Evolutionary conservation across 345 rosid genomes (phyloP), one percentile per base, ranked within the genome.

Genomic region (Pistacia atlantica): DNA sequence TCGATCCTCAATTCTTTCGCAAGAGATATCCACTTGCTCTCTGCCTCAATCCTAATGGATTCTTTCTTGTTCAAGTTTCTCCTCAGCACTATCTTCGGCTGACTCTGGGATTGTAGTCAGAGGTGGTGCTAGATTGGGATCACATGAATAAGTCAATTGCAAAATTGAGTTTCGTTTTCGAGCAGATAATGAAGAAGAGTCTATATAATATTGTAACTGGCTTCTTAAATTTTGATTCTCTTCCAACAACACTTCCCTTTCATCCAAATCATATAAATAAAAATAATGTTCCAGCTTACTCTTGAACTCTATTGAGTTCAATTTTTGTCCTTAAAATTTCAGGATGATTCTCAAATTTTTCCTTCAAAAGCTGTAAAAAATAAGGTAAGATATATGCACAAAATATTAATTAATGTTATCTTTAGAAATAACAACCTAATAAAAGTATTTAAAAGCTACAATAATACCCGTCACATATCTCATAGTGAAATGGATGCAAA

Each of bases 11-110:
- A 79, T 74, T 97, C 97, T 81, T 97, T 93, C 45, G 94, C 84
- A 55, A 92, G 92, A 78, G 93, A 90, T 76, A 94, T 92, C 99
- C 98, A 97, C 78, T 89, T 90, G 83, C 93, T 90, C 88, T 97
- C 99, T 65, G 90, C 87, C 84, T 91, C 98, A 58, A 75, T 81
- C 97, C 97, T n/a, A 91, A 25, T 48, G 69, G 48, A 76, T 69
- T 83, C 91, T 89, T 83, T 92, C 98, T 65, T 83, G 74, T 80
- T 92, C 91, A 64, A 90, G 70, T 75, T 84, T 89, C 78, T 85
- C 86, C 75, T 87, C 90, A 13, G 87, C 80, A 74, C 79, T 85
- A 77, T 87, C 95, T 46, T 84, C 91, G 35, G 55, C 74, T 72
- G 93, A 78, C 81, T 94, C 98, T 65, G 84, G 91, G 66, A 92